Evolutionary conservation across 176 grass and related monocot genomes (phyloP).

Genomic region (Aegilops longissima): DNA sequence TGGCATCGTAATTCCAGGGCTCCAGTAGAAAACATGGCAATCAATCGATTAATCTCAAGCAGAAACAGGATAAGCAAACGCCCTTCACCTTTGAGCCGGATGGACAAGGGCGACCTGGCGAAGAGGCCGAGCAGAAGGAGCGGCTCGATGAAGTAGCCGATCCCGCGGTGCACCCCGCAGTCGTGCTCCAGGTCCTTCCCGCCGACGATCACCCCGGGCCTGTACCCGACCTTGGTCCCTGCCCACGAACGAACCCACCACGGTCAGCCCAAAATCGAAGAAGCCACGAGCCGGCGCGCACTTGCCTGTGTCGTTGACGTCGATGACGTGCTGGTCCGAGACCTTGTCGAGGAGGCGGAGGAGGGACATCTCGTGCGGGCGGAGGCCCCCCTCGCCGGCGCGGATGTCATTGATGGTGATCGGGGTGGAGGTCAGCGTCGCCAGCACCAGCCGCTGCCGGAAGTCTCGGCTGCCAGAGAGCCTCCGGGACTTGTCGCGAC

Average conservation of each 20-base stretch:
- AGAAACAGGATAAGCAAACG: background rate
- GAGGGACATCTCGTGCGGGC: slow-evolving; percentile 72
- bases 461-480: slow-evolving; percentile 64
- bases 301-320: slow-evolving; percentile 76
- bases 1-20: background rate
- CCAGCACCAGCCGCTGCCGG: slow-evolving; percentile 78
- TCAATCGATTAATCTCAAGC: background rate
- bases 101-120: slow-evolving; percentile 51
- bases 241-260: background rate
- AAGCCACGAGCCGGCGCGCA: background rate
- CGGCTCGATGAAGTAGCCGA: slow-evolving; percentile 87
- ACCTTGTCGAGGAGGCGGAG: slow-evolving; percentile 81
- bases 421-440: slow-evolving; percentile 61
- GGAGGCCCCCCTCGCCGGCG: slow-evolving; percentile 65
- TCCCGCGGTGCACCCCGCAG: slow-evolving; percentile 68
- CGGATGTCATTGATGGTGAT: slow-evolving; percentile 77
- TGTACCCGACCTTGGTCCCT: slow-evolving; percentile 83
- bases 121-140: slow-evolving; percentile 77
- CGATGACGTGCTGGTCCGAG: slow-evolving; percentile 69
- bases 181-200: slow-evolving; percentile 68
- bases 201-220: slow-evolving; percentile 62
- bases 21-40: background rate
- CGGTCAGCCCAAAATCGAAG: background rate
- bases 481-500: slow-evolving; percentile 28
- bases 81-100: slow-evolving; percentile 64